Evolutionary conservation across 1,139 yeast genomes (phyloP), one percentile per base, ranked within the genome.

Genomic region (Candida neerlandica): DNA sequence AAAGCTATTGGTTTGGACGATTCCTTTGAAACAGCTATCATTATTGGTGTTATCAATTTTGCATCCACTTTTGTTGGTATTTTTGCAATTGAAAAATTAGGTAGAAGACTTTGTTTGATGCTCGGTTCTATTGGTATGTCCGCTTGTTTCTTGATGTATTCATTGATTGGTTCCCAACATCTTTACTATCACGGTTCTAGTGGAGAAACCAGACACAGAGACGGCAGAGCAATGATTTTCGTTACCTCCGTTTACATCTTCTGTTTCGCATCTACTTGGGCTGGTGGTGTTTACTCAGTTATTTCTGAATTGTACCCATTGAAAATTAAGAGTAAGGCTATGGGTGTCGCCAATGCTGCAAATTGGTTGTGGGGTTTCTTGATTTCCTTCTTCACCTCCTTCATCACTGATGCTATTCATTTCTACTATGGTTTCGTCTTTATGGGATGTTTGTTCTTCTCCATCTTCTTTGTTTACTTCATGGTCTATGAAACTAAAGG

Each of bases 231-330:
- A 53, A 74, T 81, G 89, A 86, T 89, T 66, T 84, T 87, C 61
- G 80, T 89, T 60, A 83, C 92, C 27, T 87, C 94, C 67, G 64
- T 87, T 53, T 90, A 82, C 72, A 87, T 90, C 55, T 86, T 86
- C 80, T 85, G 81, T 75, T 89, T 89, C 65, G 94, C 96, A 34
- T 79, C 87, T 34, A 84, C 96, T 6, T 89, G 96, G 96, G 96
- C 92, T 55, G 94, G 96, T 61, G 82, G 85, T 62, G 85, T 85
- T 41, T 90, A 84, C 81, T 86, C 86, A 50, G 84, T 87, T 58
- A 81, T 85, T 49, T 85, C 94, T 35, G 96, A 89, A 69, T 75
- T 87, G 41, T 89, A 82, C 69, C 92, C 96, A 46, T 75, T 87
- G 56, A 82, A 92, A 61, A 84, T 88, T 55, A 81, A 94, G 71